A percentile compares a stretch with the other conserved stretches of the same genome.
These are phyloP conservation scores for Candida golubevii DNA, from an alignment of 805 yeast species.

Conservation along the genomic window DNA sequence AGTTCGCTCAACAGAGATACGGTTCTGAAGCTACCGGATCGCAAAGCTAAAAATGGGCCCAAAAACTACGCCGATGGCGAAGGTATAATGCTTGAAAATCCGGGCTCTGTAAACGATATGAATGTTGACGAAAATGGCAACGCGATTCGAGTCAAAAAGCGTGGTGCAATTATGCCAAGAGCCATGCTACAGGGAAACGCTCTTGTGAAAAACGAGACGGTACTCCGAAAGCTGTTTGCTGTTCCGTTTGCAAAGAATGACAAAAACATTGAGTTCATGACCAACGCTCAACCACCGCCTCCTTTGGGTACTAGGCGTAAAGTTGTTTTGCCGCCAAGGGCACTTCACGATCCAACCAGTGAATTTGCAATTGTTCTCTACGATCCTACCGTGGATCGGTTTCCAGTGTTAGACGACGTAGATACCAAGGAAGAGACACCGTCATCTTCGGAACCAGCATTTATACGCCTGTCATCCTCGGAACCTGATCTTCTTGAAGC, in stretches of 20 bases:
- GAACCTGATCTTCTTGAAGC: conserved; percentile 12
- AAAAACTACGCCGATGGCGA: conserved; percentile 29
- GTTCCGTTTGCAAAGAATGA: conserved; percentile 52
- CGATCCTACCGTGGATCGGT: conserved; percentile 85
- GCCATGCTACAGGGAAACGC: conserved; percentile 41
- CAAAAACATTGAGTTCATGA: conserved; percentile 29
- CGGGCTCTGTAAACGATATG: conserved; percentile 18
- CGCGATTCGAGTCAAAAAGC: conserved; percentile 23
- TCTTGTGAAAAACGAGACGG: conserved; percentile 31
- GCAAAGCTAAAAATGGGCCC: conserved; percentile 29
- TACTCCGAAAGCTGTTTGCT: conserved; percentile 45
- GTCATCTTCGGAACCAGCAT: not conserved
- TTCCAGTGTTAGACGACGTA: conserved; percentile 18
- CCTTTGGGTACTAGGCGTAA: conserved; percentile 79
- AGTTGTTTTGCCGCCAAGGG: conserved; percentile 72
- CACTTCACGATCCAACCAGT: conserved; percentile 91
- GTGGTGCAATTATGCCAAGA: conserved; percentile 61
- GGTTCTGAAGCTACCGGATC: conserved; percentile 14
- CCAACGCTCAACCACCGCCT: conserved; percentile 54
- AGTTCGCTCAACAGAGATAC: conserved; percentile 4
- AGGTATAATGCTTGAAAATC: conserved; percentile 16
- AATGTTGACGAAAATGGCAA: conserved; percentile 32
- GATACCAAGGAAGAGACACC: not conserved
- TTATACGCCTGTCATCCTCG: conserved; percentile 10
- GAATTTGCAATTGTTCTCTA: conserved; percentile 92